A percentile compares a stretch with the other conserved stretches of the same genome.
Conservation (phyloP, 2,329 filamentous ascomycete genomes). For the Pleomassaria siparia region DNA sequence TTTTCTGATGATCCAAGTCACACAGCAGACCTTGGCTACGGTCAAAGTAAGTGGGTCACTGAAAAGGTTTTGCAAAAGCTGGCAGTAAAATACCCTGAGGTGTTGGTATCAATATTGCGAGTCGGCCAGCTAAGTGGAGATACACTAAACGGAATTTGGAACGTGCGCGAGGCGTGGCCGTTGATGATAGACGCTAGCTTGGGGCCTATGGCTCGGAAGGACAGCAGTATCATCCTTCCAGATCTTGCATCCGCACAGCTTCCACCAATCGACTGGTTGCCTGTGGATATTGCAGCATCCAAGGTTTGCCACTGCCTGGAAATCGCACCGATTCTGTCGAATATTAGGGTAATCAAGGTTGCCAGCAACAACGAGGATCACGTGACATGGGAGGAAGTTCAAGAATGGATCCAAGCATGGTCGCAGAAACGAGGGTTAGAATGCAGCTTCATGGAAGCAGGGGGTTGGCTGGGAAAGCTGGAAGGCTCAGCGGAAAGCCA, state of each 20-base stretch:
- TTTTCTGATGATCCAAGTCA: not conserved
- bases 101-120: conserved; percentile 14
- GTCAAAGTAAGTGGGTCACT: conserved; percentile 49
- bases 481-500: not conserved
- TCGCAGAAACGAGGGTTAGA: not conserved
- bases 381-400: not conserved
- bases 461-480: not conserved
- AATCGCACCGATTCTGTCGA: not conserved
- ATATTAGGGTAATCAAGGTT: not conserved
- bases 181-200: conserved; percentile 13
- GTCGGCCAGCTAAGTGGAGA: conserved; percentile 44
- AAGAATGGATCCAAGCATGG: not conserved
- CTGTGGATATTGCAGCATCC: conserved; percentile 8
- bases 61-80: conserved; percentile 51
- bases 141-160: conserved; percentile 11
- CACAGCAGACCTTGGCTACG: not conserved
- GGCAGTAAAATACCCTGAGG: conserved; percentile 27
- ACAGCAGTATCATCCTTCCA: conserved; percentile 2
- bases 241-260: not conserved
- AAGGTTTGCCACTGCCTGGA: not conserved
- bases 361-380: not conserved
- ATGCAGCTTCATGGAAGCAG: not conserved
- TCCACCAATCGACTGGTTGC: conserved; percentile 7
- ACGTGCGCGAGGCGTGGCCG: conserved; percentile 15
- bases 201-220: conserved; percentile 1